A percentile compares a stretch with the other conserved stretches of the same genome.
These are phyloP conservation scores for Helminthosporium solani DNA, from an alignment of 2,329 filamentous ascomycete species.

Conservation along the genomic window DNA sequence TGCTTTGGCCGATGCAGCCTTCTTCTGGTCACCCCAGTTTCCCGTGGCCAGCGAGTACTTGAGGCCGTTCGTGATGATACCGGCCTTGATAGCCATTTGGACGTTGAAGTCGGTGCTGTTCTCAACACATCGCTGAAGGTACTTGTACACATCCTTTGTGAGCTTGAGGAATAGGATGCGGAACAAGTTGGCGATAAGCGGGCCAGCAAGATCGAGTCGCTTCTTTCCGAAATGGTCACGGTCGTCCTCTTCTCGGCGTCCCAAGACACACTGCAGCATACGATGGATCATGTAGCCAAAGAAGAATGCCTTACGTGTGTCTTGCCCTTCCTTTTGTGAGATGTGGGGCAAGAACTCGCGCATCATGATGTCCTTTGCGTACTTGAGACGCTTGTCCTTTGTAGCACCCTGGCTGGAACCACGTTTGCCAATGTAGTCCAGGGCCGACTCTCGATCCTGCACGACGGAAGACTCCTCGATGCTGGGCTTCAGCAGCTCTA, in stretches of 20 bases:
- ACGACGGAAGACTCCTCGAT: conserved; percentile 97
- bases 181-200: conserved; percentile 94
- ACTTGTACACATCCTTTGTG: conserved; percentile 85
- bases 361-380: conserved; percentile 90
- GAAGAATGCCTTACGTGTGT: conserved; percentile 97
- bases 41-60: conserved; percentile 97
- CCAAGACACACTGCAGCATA: conserved; percentile 87
- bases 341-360: conserved; percentile 97
- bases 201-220: conserved; percentile 90
- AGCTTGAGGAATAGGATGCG: conserved; percentile 87
- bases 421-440: conserved; percentile 94
- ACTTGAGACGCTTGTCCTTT: conserved; percentile 86
- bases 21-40: conserved; percentile 99
- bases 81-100: conserved; percentile 85
- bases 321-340: conserved; percentile 89
- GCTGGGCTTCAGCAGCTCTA: conserved; percentile 95
- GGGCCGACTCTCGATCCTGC: conserved; percentile 88
- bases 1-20: conserved; percentile 89
- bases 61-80: conserved; percentile 86
- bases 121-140: conserved; percentile 90
- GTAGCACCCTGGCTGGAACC: conserved; percentile 73
- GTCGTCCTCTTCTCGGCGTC: conserved; percentile 90
- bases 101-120: conserved; percentile 86
- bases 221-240: conserved; percentile 99
- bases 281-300: conserved; percentile 98